These are phyloP conservation scores for Skeletonema marinoi DNA, from an alignment of 108 stramenopile species.

Conservation along the genomic window DNA sequence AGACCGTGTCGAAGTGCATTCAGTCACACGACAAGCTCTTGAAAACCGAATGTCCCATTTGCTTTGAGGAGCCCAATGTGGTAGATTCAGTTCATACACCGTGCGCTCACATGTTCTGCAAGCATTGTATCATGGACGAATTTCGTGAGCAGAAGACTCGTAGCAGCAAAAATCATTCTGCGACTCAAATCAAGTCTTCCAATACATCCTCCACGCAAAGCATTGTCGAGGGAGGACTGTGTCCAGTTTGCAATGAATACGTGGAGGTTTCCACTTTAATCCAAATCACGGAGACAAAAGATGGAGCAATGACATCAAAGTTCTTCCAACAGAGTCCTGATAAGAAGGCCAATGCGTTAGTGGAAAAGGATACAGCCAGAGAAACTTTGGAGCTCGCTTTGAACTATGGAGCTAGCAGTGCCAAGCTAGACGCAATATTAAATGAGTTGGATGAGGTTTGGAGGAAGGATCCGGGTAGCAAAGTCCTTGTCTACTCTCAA, in stretches of 20 bases:
- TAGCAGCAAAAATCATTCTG: constrained; percentile 13
- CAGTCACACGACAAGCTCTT: constrained; percentile 52
- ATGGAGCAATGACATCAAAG: constrained; percentile 47
- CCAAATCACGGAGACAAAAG: constrained; percentile 52
- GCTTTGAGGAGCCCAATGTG: constrained; percentile 68
- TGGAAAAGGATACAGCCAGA: constrained; percentile 39
- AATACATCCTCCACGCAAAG: neutral
- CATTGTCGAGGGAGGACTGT: constrained; percentile 46
- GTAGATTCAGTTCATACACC: constrained; percentile 77
- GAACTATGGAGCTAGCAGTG: constrained; percentile 56
- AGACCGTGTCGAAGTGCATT: constrained; percentile 57
- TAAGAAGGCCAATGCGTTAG: constrained; percentile 2
- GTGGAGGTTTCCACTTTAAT: constrained; percentile 64
- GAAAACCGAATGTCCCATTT: constrained; percentile 81
- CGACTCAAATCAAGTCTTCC: neutral
- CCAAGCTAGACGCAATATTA: constrained; percentile 75
- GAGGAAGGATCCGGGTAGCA: constrained; percentile 71
- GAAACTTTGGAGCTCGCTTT: constrained; percentile 66
- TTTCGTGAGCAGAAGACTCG: constrained; percentile 38
- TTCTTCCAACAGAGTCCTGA: constrained; percentile 25
- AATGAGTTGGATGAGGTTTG: constrained; percentile 74
- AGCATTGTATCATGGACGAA: constrained; percentile 53
- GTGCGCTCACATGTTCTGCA: constrained; percentile 85
- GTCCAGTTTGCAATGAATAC: constrained; percentile 66
- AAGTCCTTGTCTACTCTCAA: constrained; percentile 83